Percentiles rank a stretch among this genome's conserved stretches.
Conservation (phyloP, 495 filamentous ascomycete genomes). For the Aeminium ludgeri region DNA sequence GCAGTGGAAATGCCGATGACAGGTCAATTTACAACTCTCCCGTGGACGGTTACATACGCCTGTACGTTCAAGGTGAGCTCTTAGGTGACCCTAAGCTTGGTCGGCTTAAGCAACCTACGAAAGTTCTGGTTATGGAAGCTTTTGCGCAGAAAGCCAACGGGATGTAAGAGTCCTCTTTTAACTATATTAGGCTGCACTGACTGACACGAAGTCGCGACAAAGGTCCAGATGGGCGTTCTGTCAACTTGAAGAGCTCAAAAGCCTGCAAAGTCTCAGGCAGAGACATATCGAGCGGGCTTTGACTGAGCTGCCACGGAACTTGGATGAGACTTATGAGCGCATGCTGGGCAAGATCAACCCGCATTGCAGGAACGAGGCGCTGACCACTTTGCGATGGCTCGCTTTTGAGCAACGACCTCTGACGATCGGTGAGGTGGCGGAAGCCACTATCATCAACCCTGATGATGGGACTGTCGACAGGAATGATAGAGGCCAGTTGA, state of each 20-base stretch:
- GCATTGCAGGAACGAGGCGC: constrained; percentile 4
- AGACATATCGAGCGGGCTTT: constrained; percentile 10
- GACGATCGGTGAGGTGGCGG: constrained; percentile 12
- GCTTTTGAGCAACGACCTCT: constrained; percentile 12
- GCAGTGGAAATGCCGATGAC: constrained; percentile 1
- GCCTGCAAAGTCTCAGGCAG: constrained; percentile 2
- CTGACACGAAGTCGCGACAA: background rate
- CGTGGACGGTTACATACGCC: constrained; percentile 13
- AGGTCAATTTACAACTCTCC: background rate
- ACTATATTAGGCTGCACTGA: background rate
- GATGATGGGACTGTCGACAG: constrained; percentile 7
- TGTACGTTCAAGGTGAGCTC: constrained; percentile 11
- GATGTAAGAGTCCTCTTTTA: constrained; percentile 9
- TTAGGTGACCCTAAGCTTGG: constrained; percentile 8
- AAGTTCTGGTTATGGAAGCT: constrained; percentile 9
- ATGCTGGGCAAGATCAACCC: constrained; percentile 14
- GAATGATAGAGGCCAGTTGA: constrained; percentile 2
- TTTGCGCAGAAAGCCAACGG: constrained; percentile 14
- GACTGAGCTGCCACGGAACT: constrained; percentile 7
- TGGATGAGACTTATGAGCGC: constrained; percentile 19
- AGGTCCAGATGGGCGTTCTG: constrained; percentile 19
- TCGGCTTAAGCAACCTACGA: background rate
- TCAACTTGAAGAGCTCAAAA: constrained; percentile 15
- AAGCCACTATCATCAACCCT: constrained; percentile 7
- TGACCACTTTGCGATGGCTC: constrained; percentile 15